phyloP scores from a whole-genome alignment of 202 grass and related monocot species.

The Schoenoplectus triqueter region DNA sequence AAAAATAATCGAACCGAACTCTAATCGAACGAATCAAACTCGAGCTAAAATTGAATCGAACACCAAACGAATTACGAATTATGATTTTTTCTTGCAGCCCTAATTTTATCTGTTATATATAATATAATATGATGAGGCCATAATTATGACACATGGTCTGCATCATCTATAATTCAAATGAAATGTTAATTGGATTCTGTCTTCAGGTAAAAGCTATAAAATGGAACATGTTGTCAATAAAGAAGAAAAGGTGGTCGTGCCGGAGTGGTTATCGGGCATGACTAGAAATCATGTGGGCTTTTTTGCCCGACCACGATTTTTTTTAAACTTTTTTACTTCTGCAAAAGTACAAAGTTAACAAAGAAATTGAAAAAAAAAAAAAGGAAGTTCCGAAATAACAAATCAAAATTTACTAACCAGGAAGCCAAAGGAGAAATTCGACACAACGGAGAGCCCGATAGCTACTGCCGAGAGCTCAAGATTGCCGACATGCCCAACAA shows the following conservation, averaged over 20 bases:
- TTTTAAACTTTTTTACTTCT: not conserved
- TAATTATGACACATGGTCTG: no score
- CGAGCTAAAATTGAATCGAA: no score
- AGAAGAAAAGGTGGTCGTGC: conserved; percentile 51
- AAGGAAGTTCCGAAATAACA: not conserved
- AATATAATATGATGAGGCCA: no score
- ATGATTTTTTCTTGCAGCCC: no score
- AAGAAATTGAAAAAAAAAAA: not conserved
- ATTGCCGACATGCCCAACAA: conserved; percentile 82
- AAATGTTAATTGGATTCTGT: no score
- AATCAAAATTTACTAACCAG: conserved; percentile 43
- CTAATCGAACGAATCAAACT: no score
- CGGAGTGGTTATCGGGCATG: conserved; percentile 92
- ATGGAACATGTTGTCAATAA: not conserved
- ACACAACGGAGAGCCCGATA: conserved; percentile 69
- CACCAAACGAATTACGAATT: no score
- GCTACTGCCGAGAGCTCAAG: conserved; percentile 84
- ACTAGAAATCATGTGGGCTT: conserved; percentile 98
- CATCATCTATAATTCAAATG: no score
- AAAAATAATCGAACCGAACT: no score
- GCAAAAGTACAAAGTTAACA: not conserved
- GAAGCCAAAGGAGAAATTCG: conserved; percentile 95
- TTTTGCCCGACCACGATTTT: conserved; percentile 73
- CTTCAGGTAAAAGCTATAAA: not conserved
- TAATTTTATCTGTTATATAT: no score